Conservation (phyloP, 2,329 filamentous ascomycete genomes). For the Calonectria hongkongensis region DNA sequence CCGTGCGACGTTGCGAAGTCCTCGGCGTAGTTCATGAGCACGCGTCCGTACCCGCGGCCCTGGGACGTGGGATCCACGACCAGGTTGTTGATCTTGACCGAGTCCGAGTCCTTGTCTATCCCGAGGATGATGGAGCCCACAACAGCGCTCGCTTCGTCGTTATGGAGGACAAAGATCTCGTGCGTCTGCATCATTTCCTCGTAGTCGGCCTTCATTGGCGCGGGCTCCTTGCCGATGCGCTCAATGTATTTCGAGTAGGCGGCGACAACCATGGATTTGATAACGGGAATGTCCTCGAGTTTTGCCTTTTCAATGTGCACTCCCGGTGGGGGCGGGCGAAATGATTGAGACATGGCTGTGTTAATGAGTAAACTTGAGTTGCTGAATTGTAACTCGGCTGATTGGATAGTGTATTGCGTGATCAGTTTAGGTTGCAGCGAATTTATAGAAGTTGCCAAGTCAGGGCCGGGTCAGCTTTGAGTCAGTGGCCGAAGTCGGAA, state of each 20-base stretch:
- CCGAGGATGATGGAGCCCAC: constrained; percentile 57
- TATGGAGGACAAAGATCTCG: constrained; percentile 52
- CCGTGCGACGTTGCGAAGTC: constrained; percentile 52
- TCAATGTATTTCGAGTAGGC: constrained; percentile 60
- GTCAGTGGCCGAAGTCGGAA: constrained; percentile 19
- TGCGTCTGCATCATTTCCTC: constrained; percentile 50
- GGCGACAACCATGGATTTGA: constrained; percentile 55
- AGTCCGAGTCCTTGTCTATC: constrained; percentile 41
- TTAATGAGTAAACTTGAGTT: no score
- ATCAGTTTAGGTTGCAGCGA: not conserved
- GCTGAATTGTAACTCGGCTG: not conserved
- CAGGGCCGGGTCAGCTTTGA: not conserved
- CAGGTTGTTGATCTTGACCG: constrained; percentile 54
- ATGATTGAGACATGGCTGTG: constrained; percentile 8
- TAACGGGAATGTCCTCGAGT: constrained; percentile 52
- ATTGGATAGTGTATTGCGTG: not conserved
- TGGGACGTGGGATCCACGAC: constrained; percentile 56
- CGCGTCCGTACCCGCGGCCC: constrained; percentile 57
- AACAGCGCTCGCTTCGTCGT: constrained; percentile 19
- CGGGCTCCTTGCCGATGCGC: constrained; percentile 59
- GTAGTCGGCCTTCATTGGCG: constrained; percentile 62
- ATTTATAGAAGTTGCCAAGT: not conserved
- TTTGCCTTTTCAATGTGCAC: constrained; percentile 33
- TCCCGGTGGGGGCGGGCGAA: not conserved
- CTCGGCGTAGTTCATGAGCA: constrained; percentile 57